Base-by-base conservation (phyloP, 2,329 filamentous ascomycete species). In the Neurospora crassa region DNA sequence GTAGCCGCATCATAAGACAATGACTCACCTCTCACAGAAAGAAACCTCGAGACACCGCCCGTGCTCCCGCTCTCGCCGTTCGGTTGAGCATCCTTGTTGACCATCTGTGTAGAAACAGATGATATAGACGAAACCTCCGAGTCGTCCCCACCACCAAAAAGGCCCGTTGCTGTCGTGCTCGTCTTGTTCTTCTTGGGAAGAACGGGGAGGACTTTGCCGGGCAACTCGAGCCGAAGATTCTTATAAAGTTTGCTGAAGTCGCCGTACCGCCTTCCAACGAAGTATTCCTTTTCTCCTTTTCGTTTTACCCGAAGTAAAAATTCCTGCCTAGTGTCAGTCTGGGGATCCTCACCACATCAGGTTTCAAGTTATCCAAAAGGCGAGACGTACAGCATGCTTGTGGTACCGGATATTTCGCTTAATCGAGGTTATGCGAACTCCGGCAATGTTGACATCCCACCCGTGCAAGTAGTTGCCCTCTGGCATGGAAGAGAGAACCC, bases 361-460 rank as follows among this genome's bases (percentile, higher is more conserved):
- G 40, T 45, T 40, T 45, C 53, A n/a, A 42, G 34, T 42, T 18
- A 8, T 1, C 20, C 59, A 47, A 18, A 20, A n/a, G 45, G 2
- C 12, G 24, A 53, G 37, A 83, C 90, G 81, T 83, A 93, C 92
- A 70, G 96, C 93, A 84, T 98, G 95, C 76, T 94, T 92, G 80
- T 97, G 96, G 77, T 96, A 90, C 72, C 95, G 87, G 40, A 98
- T 89, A 72, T 93, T 97, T 78, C 94, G 89, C 85, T 95, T 97
- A 69, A 94, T 85, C 8, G 89, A 90, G 2, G 89, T 91, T 37
- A 93, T 90, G 73, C 94, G 88, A 68, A 98, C 96, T 53, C 91
- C 94, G 12, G 95, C 93, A 68, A 99, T 91, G 79, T 99, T 99
- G 75, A 97, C 90, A 79, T 98, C 96, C 96, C 96, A 98, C 40